Evolutionary conservation across 805 yeast species (phyloP).

Genomic region (Suhomyces xylopsoci): DNA sequence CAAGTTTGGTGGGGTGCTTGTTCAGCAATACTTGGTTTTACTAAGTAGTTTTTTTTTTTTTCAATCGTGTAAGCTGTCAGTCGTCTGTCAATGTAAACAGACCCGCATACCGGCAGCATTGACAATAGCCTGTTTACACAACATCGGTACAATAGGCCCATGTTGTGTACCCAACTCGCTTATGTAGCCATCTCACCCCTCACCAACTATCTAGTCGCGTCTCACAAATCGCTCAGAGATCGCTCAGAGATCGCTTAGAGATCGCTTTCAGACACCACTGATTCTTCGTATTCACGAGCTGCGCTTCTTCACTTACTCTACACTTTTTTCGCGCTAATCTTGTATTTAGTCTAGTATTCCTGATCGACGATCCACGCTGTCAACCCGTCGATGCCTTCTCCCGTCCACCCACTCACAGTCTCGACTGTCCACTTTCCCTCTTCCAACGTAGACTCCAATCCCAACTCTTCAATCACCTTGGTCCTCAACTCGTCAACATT

Average conservation of each 20-base stretch:
- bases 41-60: too few relatives aligned
- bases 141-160: not conserved
- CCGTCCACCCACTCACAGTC: conserved; percentile 36
- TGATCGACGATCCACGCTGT: conserved; percentile 26
- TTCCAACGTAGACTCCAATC: conserved; percentile 17
- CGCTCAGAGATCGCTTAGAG: too few relatives aligned
- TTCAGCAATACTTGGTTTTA: not conserved
- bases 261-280: not conserved
- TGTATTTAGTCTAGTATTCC: conserved; percentile 1
- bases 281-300: too few relatives aligned
- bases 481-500: conserved; percentile 7
- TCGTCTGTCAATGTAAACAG: not conserved
- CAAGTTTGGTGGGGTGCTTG: not conserved
- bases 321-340: not conserved
- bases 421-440: conserved; percentile 25
- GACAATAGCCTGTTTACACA: not conserved
- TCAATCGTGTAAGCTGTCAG: not conserved
- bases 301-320: not conserved
- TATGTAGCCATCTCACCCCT: not conserved
- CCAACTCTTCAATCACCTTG: conserved; percentile 14
- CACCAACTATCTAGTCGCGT: not conserved
- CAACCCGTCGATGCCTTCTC: conserved; percentile 24
- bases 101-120: not conserved
- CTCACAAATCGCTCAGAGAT: not conserved
- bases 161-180: not conserved